These are phyloP conservation scores for Microcos paniculata DNA, from an alignment of 345 rosid species.

Conservation along the genomic window DNA sequence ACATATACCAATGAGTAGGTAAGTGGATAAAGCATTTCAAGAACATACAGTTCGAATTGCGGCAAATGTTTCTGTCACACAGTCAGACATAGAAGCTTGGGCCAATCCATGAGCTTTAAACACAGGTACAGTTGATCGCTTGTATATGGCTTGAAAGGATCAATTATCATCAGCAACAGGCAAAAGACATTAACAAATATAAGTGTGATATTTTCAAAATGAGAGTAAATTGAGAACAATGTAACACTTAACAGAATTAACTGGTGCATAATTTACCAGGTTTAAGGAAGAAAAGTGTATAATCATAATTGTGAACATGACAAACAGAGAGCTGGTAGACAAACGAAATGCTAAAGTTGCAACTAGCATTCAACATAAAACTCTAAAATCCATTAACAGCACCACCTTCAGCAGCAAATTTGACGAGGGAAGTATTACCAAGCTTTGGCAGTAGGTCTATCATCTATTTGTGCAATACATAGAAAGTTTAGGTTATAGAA, in stretches of 20 bases:
- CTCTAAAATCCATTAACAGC: background rate
- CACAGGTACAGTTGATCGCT: conserved; percentile 83
- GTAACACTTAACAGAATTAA: background rate
- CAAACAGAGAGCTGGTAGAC: background rate
- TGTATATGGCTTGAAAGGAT: conserved; percentile 64
- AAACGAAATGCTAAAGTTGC: background rate
- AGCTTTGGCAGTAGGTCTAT: background rate
- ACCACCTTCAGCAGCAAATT: background rate
- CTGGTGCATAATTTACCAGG: background rate
- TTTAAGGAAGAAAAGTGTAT: background rate
- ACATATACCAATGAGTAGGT: background rate
- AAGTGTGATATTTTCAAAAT: background rate
- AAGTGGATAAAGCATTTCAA: conserved; percentile 9
- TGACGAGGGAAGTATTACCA: background rate
- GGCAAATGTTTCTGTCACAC: conserved; percentile 87
- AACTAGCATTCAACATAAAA: background rate
- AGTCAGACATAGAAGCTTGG: conserved; percentile 93
- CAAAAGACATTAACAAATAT: conserved; percentile 14
- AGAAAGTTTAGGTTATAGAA: background rate
- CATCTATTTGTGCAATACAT: background rate
- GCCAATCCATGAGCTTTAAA: conserved; percentile 85
- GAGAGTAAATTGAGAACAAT: background rate
- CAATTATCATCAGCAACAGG: conserved; percentile 29
- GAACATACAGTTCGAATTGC: conserved; percentile 89
- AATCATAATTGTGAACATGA: background rate